Evolutionary conservation across 768 basidiomycete genomes (phyloP), one percentile per base, ranked within the genome.

Genomic region (Solioccasus polychromus): DNA sequence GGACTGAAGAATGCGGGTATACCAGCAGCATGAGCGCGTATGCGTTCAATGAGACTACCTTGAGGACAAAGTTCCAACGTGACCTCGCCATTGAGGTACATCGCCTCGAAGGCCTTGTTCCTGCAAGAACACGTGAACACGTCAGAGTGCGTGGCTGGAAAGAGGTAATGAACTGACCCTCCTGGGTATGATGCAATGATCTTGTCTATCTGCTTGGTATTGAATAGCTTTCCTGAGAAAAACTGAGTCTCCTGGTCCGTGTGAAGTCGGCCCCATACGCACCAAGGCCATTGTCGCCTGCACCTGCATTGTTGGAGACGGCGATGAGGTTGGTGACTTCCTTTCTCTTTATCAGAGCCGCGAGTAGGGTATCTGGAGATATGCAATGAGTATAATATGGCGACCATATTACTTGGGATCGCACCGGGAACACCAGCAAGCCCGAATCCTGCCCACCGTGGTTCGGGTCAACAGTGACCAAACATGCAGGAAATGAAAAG

Each of bases 1-100:
- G 92, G 92, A 5, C 90, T 95, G 68, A 74, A 94, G 73, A 96
- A 92, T n/a, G 86, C 91, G 15, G 92, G 92, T 48, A 92, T 91
- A 40, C 92, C 92, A 10, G 90, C 88, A 8, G 90, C 92, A 46
- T 90, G 87, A 7, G 92, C 88, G 28, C 92, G 85, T 49, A 93
- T 74, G 47, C 92, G 84, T 60, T 93, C 92, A 14, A 85, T 82
- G 35, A 96, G 80, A 12, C 91, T 93, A 9, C 92, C 92, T 68
- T 96, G 92, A 3, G 93, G 92, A 22, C 90, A 88, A 18, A 95
- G 83, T 58, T 95, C 92, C 28, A 94, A 70, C 8, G 85, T 83
- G 47, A 95, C 84, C 52, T 84, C 68, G 43, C 92, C 92, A 11
- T 77, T 75, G 40, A 95, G 79, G 67, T 90, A 96, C 47, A 85